Conservation (phyloP, 331 rosid species). For the Spiraea crenata region DNA sequence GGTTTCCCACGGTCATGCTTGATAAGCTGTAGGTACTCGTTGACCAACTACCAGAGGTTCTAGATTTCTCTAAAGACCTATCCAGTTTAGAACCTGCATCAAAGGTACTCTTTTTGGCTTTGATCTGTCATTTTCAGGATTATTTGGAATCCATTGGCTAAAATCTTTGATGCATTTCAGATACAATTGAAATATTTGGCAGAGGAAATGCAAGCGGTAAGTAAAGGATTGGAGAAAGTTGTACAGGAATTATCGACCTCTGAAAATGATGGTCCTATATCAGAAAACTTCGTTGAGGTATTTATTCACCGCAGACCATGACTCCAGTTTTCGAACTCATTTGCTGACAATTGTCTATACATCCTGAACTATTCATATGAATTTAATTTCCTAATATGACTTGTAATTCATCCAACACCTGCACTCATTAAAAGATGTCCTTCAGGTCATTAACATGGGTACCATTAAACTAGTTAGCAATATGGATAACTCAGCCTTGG, state of each 20-base stretch:
- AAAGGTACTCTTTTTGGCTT: slow-evolving; percentile 39
- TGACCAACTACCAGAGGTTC: slow-evolving; percentile 77
- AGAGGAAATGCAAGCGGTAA: slow-evolving; percentile 94
- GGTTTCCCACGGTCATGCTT: slow-evolving; percentile 17
- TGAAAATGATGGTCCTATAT: slow-evolving; percentile 80
- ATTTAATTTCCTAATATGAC: too few relatives aligned
- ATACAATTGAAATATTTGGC: slow-evolving; percentile 83
- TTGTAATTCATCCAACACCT: too few relatives aligned
- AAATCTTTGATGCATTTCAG: slow-evolving; percentile 41
- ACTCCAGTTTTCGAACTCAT: too few relatives aligned
- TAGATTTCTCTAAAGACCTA: slow-evolving; percentile 74
- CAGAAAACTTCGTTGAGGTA: slow-evolving; percentile 70
- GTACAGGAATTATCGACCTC: slow-evolving; percentile 75
- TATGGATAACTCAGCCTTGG: too few relatives aligned
- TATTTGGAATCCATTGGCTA: slow-evolving; percentile 22
- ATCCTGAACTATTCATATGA: too few relatives aligned
- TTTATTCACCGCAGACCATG: neutral
- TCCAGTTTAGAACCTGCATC: slow-evolving; percentile 48
- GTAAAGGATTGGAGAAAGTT: slow-evolving; percentile 92
- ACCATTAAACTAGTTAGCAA: too few relatives aligned
- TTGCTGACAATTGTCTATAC: neutral
- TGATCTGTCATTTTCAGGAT: neutral
- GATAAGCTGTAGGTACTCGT: slow-evolving; percentile 55
- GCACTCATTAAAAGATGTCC: too few relatives aligned
- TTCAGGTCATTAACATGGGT: too few relatives aligned